Conservation (phyloP, 495 filamentous ascomycete genomes). For the Trichocladium antarcticum region DNA sequence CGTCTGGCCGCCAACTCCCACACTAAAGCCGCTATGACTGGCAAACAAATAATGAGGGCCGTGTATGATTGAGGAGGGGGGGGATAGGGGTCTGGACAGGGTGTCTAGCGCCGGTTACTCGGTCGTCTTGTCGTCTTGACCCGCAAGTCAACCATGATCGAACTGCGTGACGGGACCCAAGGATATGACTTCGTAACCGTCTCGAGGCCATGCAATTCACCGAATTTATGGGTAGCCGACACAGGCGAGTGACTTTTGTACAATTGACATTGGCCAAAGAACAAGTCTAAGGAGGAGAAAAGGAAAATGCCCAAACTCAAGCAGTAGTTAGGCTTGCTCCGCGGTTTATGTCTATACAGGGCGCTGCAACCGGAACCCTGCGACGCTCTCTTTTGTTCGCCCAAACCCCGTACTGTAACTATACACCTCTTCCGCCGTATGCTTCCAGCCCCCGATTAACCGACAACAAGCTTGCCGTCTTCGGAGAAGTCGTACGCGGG, state of each 20-base stretch:
- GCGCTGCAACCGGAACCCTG: conserved; percentile 7
- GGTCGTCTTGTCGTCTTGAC: too few species aligned
- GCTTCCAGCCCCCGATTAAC: conserved; percentile 40
- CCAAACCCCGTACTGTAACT: conserved; percentile 12
- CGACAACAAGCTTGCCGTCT: conserved; percentile 67
- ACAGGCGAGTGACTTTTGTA: conserved; percentile 10
- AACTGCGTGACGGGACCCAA: too few species aligned
- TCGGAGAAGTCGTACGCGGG: conserved; percentile 79
- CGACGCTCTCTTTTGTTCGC: conserved; percentile 11
- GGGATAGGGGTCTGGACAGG: too few species aligned
- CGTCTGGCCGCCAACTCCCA: too few species aligned
- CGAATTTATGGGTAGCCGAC: too few species aligned
- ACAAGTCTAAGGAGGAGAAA: conserved; percentile 12
- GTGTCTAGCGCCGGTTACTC: too few species aligned
- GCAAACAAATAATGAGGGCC: too few species aligned
- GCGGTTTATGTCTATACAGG: conserved; percentile 18
- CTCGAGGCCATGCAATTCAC: too few species aligned
- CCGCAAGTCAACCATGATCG: too few species aligned
- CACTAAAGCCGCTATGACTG: too few species aligned
- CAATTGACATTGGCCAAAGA: conserved; percentile 7
- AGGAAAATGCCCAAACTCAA: conserved; percentile 4
- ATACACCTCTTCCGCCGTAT: conserved; percentile 7
- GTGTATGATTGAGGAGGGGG: too few species aligned
- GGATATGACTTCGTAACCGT: too few species aligned
- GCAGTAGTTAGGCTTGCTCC: conserved; percentile 14